phyloP scores from a whole-genome alignment of 2,329 filamentous ascomycete species.

The Aureobasidium sp. region DNA sequence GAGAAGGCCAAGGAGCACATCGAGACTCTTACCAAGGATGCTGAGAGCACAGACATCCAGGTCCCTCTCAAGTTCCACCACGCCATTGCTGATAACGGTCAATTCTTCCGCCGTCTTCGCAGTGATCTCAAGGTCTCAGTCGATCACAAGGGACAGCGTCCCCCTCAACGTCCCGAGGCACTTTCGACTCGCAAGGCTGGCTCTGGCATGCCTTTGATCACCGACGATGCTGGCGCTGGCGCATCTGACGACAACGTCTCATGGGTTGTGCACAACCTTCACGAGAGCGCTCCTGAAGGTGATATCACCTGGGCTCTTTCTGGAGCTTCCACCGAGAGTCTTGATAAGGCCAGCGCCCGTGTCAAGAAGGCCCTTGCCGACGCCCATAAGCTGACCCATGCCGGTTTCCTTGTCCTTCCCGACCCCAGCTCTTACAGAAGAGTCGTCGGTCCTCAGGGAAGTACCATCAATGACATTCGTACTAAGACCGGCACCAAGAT shows the following conservation, averaged over 20 bases:
- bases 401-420: slow-evolving; percentile 89
- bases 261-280: slow-evolving; percentile 85
- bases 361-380: slow-evolving; percentile 79
- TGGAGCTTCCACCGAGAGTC: slow-evolving; percentile 74
- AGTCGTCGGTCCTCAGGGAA: slow-evolving; percentile 89
- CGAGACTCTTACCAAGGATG: slow-evolving; percentile 79
- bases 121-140: slow-evolving; percentile 91
- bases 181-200: slow-evolving; percentile 57
- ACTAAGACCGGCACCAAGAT: slow-evolving; percentile 95
- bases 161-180: slow-evolving; percentile 71
- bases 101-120: slow-evolving; percentile 91
- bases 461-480: slow-evolving; percentile 92
- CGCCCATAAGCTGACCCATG: slow-evolving; percentile 73
- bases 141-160: slow-evolving; percentile 85
- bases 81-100: slow-evolving; percentile 84
- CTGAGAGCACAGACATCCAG: slow-evolving; percentile 88
- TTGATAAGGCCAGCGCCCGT: slow-evolving; percentile 82
- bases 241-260: slow-evolving; percentile 74
- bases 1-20: slow-evolving; percentile 92
- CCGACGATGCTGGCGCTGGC: slow-evolving; percentile 68
- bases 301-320: slow-evolving; percentile 90
- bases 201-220: slow-evolving; percentile 86
- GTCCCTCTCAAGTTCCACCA: slow-evolving; percentile 89
- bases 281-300: slow-evolving; percentile 69
- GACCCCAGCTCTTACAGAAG: slow-evolving; percentile 91